A percentile compares a stretch with the other conserved stretches of the same genome.
phyloP scores from a whole-genome alignment of 1,284 basidiomycete genomes.

The Melanopsichium pennsylvanicum region DNA sequence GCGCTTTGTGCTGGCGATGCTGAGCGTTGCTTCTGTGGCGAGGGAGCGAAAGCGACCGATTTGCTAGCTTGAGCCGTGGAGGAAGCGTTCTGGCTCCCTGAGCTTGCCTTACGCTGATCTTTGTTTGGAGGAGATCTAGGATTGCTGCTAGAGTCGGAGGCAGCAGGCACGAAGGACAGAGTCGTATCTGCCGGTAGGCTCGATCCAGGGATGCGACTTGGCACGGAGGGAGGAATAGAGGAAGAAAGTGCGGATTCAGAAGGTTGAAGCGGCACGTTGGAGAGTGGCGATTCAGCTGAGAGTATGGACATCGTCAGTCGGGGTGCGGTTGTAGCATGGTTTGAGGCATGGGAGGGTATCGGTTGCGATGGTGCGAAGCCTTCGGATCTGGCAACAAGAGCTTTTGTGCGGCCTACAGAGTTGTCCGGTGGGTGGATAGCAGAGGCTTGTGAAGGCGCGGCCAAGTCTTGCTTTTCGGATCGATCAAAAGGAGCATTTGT shows the following conservation, averaged over 20 bases:
- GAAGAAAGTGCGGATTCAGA: not conserved
- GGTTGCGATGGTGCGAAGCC: slow-evolving; percentile 1
- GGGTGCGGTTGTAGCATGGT: not conserved
- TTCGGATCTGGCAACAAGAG: slow-evolving; percentile 48
- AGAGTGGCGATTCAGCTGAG: not conserved
- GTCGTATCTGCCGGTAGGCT: slow-evolving; percentile 9
- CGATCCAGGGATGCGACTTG: slow-evolving; percentile 28
- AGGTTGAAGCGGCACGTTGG: not conserved
- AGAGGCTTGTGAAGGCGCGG: slow-evolving; percentile 3
- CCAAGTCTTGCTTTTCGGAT: slow-evolving; percentile 12
- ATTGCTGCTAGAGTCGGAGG: not conserved
- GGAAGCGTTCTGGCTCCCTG: slow-evolving; percentile 7
- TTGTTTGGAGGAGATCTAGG: not conserved
- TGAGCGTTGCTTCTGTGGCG: slow-evolving; percentile 51
- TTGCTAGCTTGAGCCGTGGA: slow-evolving; percentile 18
- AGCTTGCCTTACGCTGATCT: slow-evolving; percentile 15
- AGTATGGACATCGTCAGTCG: slow-evolving; percentile 9
- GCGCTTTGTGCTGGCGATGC: slow-evolving; percentile 7
- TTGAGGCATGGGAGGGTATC: not conserved
- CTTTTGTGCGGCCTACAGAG: slow-evolving; percentile 29
- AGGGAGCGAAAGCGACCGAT: slow-evolving; percentile 58
- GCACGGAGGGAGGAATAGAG: slow-evolving; percentile 3
- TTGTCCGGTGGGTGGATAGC: slow-evolving; percentile 1
- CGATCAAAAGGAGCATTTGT: slow-evolving; percentile 11
- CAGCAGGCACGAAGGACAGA: not conserved